These are phyloP conservation scores for Cucumis sativus DNA, from an alignment of 306 rosid species.

Conservation along the genomic window DNA sequence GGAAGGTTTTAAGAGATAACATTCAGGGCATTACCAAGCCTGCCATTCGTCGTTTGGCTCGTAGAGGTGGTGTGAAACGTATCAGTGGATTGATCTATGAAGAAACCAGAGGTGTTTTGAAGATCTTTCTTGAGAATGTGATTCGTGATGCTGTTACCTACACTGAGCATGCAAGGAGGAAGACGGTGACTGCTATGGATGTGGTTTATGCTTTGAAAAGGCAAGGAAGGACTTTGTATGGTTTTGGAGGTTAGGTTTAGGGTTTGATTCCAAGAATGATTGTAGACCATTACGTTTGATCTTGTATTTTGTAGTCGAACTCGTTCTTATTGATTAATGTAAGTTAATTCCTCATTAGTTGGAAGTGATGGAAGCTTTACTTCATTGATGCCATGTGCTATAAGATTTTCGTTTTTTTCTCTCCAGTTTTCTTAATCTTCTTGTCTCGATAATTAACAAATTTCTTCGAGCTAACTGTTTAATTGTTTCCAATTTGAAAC, in stretches of 20 bases:
- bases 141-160: conserved; percentile 43
- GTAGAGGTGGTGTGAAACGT: conserved; percentile 40
- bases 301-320: background rate
- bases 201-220: conserved; percentile 39
- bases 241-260: conserved; percentile 27
- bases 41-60: conserved; percentile 40
- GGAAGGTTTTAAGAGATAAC: conserved; percentile 42
- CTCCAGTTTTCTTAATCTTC: too few relatives aligned
- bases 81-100: conserved; percentile 42
- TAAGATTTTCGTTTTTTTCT: background rate
- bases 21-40: conserved; percentile 47
- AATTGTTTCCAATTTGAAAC: background rate
- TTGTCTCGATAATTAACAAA: too few relatives aligned
- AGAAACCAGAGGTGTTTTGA: conserved; percentile 38
- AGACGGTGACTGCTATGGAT: conserved; percentile 44
- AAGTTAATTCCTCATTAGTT: background rate
- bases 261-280: background rate
- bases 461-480: background rate
- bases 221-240: conserved; percentile 41
- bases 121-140: conserved; percentile 37
- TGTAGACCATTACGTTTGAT: background rate
- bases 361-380: background rate
- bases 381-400: background rate
- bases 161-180: conserved; percentile 36
- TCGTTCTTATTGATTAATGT: background rate